Conservation (phyloP, 768 basidiomycete species). For the Boletus sensibilis region DNA sequence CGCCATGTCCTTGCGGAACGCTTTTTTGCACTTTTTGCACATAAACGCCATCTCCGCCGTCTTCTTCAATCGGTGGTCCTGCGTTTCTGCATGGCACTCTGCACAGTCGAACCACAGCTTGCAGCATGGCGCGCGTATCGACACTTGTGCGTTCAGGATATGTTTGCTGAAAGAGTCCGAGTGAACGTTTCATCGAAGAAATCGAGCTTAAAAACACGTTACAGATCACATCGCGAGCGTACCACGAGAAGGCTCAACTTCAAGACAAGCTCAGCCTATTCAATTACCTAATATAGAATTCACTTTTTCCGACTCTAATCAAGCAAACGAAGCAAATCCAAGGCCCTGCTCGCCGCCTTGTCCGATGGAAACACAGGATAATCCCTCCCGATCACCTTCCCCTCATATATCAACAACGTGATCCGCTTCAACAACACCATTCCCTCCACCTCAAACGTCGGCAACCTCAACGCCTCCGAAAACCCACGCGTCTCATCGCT, state of each 20-base stretch:
- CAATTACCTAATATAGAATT: conserved; percentile 6
- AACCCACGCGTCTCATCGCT: conserved; percentile 15
- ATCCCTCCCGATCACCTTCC: conserved; percentile 13
- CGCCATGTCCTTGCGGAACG: conserved; percentile 93
- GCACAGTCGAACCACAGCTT: conserved; percentile 97
- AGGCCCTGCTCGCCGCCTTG: conserved; percentile 14
- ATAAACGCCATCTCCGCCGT: conserved; percentile 84
- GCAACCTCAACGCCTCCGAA: conserved; percentile 13
- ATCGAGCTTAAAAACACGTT: neutral
- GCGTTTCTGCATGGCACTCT: conserved; percentile 87
- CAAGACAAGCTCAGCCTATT: neutral
- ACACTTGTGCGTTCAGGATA: conserved; percentile 92
- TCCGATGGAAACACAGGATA: conserved; percentile 26
- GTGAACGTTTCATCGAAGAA: neutral
- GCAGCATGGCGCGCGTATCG: conserved; percentile 96
- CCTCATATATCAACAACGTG: conserved; percentile 15
- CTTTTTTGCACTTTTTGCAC: conserved; percentile 94
- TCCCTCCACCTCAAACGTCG: conserved; percentile 20
- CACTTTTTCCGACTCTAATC: too few species aligned
- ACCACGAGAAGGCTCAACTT: neutral
- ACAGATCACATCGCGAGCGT: conserved; percentile 28
- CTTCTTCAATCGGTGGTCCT: conserved; percentile 69
- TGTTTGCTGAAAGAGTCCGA: conserved; percentile 67
- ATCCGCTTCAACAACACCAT: conserved; percentile 21
- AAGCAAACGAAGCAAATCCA: neutral